Percentiles rank a stretch among this genome's conserved stretches.
Evolutionary conservation across 169 alveolate species (phyloP).

Genomic region (Plasmodium gonderi): DNA sequence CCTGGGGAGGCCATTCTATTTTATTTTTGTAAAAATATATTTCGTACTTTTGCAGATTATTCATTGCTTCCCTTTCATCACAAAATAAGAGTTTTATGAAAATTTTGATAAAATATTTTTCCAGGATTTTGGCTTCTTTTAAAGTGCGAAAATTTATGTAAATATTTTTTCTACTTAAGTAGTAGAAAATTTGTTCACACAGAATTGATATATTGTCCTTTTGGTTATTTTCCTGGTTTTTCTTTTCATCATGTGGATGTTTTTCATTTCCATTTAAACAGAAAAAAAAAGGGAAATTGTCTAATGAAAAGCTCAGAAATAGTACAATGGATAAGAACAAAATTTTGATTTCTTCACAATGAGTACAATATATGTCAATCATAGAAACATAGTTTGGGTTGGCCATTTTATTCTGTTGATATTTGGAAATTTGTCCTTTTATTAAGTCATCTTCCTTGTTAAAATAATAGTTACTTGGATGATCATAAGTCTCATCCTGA

Average conservation of each 20-base stretch:
- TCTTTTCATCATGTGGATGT: too few relatives aligned
- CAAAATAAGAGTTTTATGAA: slow-evolving; percentile 45
- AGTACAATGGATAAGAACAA: slow-evolving; percentile 38
- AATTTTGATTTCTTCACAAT: slow-evolving; percentile 51
- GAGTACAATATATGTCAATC: slow-evolving; percentile 38
- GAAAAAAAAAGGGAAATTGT: slow-evolving; percentile 59
- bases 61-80: slow-evolving; percentile 36
- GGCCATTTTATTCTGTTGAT: background rate
- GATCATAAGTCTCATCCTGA: background rate
- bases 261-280: background rate
- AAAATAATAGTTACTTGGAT: background rate
- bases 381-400: slow-evolving; percentile 10
- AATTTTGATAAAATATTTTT: slow-evolving; percentile 52
- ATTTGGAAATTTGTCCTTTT: background rate
- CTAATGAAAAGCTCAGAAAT: slow-evolving; percentile 40
- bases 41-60: slow-evolving; percentile 54
- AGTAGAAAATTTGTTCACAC: slow-evolving; percentile 47
- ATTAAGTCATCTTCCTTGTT: background rate
- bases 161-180: slow-evolving; percentile 53
- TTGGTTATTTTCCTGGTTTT: background rate
- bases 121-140: slow-evolving; percentile 2
- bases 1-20: background rate
- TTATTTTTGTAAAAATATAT: slow-evolving; percentile 16
- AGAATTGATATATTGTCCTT: slow-evolving; percentile 16
- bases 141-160: slow-evolving; percentile 18